Evolutionary conservation across 495 filamentous ascomycete genomes (phyloP), one percentile per base, ranked within the genome.

Genomic region (Mytilinidion resinicola): DNA sequence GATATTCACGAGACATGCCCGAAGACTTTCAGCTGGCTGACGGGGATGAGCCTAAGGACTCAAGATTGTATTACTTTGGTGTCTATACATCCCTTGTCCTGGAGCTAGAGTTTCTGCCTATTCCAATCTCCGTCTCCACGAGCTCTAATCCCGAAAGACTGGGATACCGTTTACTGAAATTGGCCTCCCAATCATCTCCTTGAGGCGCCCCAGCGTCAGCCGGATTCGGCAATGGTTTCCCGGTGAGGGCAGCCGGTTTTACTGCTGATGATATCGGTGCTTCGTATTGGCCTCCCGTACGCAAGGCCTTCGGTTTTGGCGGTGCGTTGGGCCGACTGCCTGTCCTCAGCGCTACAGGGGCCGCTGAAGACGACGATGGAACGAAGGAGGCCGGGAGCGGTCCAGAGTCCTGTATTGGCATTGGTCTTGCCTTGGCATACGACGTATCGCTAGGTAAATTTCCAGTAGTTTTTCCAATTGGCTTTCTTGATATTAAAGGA

Each of bases 141-240:
- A 95, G 88, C 76, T 95, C 90, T 48, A 95, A 76, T 0, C 86
- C 83, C 20, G 80, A 83, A 21, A 96, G 75, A 65, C 83, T 90
- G 1, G 91, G 91, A 69, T 88, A 96, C 44, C 88, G 76, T 70
- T 87, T 86, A 62, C 83, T 85, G 67, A 96, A 96, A 69, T 86
- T 84, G 33, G 69, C 72, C 36, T 88, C 84, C 82, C 83, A 86
- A 59, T 88, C 86, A 4, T 85, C 82, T 6, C 61, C 69, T 14
- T 60, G 66, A 20, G 57, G 53, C 9, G 44, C 55, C 50, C 51
- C 64, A 44, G 49, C 56, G 36, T 61, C 55, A 34, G 19, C 15
- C 11, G 35, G 10, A 15, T 33, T 35, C 5, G 61, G 53, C 17
- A 44, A 37, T 8, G 46, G 58, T 33, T 54, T 59, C 20, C 34